A percentile compares a stretch with the other conserved stretches of the same genome.
Conservation (phyloP, 371 early-diverging fungal species). For the Mortierella sp. region DNA sequence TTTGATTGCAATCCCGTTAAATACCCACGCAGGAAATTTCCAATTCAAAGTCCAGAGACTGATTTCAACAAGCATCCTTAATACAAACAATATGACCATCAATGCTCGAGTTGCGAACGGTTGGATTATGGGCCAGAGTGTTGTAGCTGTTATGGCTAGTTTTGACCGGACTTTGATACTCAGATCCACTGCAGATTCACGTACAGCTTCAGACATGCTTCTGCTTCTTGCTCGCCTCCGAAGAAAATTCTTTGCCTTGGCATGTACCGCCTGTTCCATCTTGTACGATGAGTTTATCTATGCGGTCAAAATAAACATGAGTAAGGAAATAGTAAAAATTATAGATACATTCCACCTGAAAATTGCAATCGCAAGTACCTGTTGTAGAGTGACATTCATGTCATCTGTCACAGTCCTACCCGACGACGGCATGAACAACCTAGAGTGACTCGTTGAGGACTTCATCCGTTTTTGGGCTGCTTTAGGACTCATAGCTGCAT, state of each 20-base stretch:
- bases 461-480: slow-evolving; percentile 45
- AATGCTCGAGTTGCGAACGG: slow-evolving; percentile 56
- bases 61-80: slow-evolving; percentile 63
- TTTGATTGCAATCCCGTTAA: slow-evolving; percentile 73
- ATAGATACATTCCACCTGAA: not conserved
- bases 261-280: slow-evolving; percentile 56
- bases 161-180: slow-evolving; percentile 53
- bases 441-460: slow-evolving; percentile 32
- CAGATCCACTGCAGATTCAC: slow-evolving; percentile 53
- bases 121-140: slow-evolving; percentile 52
- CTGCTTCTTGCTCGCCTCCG: slow-evolving; percentile 47
- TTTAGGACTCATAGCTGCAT: slow-evolving; percentile 47
- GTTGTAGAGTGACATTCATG: slow-evolving; percentile 57
- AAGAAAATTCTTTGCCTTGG: slow-evolving; percentile 46
- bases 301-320: not conserved
- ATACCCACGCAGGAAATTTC: slow-evolving; percentile 65
- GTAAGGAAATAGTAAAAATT: not conserved
- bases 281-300: slow-evolving; percentile 59
- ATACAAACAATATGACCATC: slow-evolving; percentile 59
- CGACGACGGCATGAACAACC: slow-evolving; percentile 33
- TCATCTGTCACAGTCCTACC: slow-evolving; percentile 52
- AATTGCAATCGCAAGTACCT: slow-evolving; percentile 28
- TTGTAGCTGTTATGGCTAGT: slow-evolving; percentile 41
- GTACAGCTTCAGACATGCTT: slow-evolving; percentile 59
- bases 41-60: slow-evolving; percentile 66